Conservation (phyloP, 352 stramenopile species). For the Pythium aphanidermatum region DNA sequence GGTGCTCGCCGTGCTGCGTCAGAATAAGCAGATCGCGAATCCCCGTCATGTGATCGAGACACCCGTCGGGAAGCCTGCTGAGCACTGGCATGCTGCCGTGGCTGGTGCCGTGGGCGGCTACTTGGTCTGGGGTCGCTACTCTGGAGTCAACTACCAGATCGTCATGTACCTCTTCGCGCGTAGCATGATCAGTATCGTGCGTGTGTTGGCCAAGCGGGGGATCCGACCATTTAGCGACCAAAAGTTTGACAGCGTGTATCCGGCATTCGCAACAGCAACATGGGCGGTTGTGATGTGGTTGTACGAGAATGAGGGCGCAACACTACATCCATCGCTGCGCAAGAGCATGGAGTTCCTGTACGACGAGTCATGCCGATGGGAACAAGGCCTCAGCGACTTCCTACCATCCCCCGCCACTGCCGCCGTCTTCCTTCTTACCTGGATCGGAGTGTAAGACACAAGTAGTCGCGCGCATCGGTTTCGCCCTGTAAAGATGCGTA, state of each 20-base stretch:
- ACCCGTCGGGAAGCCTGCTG: conserved; percentile 56
- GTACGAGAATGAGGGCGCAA: conserved; percentile 78
- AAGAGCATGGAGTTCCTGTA: conserved; percentile 90
- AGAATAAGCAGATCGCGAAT: conserved; percentile 37
- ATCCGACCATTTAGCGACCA: conserved; percentile 57
- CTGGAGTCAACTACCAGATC: conserved; percentile 87
- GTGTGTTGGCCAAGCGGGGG: conserved; percentile 54
- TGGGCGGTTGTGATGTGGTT: conserved; percentile 86
- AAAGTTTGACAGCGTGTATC: conserved; percentile 74
- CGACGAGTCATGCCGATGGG: conserved; percentile 77
- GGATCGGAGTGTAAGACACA: conserved; percentile 39
- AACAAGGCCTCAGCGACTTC: conserved; percentile 63
- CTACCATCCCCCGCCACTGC: conserved; percentile 70
- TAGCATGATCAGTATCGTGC: conserved; percentile 59
- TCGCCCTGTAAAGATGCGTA: too few relatives aligned
- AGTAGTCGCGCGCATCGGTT: too few relatives aligned
- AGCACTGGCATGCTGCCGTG: conserved; percentile 73
- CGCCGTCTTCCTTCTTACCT: conserved; percentile 54
- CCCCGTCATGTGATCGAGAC: conserved; percentile 21
- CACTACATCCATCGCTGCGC: conserved; percentile 72
- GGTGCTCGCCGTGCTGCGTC: conserved; percentile 55
- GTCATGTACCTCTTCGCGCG: conserved; percentile 86
- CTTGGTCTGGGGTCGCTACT: conserved; percentile 82
- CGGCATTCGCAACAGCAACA: conserved; percentile 61
- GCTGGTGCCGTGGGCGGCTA: conserved; percentile 74